Evolutionary conservation across 2,329 filamentous ascomycete species (phyloP).

Genomic region (Fusarium sp.): DNA sequence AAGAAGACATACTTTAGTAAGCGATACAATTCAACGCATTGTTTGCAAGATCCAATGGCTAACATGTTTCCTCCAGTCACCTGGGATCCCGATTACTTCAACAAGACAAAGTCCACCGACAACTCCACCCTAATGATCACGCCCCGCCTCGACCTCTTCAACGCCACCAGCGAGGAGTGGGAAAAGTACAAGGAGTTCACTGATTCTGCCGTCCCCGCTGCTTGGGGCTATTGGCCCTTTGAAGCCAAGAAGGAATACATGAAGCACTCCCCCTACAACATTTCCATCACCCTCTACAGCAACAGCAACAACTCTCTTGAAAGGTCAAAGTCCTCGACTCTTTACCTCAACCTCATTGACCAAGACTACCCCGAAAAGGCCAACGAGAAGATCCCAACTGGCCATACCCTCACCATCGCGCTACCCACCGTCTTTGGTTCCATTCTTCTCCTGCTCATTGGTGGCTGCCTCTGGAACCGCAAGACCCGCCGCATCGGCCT

Average conservation of each 20-base stretch:
- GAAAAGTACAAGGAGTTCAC: conserved; percentile 49
- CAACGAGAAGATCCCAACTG: conserved; percentile 46
- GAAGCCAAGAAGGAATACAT: conserved; percentile 52
- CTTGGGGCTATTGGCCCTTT: conserved; percentile 60
- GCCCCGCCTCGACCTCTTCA: conserved; percentile 54
- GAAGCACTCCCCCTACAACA: conserved; percentile 53
- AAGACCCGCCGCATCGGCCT: conserved; percentile 60
- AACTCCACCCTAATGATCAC: conserved; percentile 47
- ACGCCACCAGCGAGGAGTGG: conserved; percentile 50
- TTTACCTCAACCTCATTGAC: conserved; percentile 51
- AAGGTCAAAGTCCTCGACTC: conserved; percentile 54
- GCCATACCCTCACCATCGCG: conserved; percentile 60
- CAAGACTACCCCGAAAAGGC: conserved; percentile 50
- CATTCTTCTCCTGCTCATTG: conserved; percentile 58
- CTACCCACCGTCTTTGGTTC: conserved; percentile 61
- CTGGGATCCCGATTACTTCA: conserved; percentile 64
- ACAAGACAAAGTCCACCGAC: conserved; percentile 51
- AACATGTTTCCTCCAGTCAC: conserved; percentile 54
- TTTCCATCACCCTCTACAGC: conserved; percentile 58
- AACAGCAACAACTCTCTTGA: conserved; percentile 48
- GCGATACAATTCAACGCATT: conserved; percentile 17
- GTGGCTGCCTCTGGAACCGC: conserved; percentile 66
- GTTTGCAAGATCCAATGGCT: neutral
- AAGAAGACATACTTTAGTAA: conserved; percentile 62
- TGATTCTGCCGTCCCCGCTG: conserved; percentile 48